Percentiles rank a stretch among this genome's conserved stretches.
These are phyloP conservation scores for Talaromyces sp. DNA, from an alignment of 2,329 filamentous ascomycete genomes.

Conservation along the genomic window DNA sequence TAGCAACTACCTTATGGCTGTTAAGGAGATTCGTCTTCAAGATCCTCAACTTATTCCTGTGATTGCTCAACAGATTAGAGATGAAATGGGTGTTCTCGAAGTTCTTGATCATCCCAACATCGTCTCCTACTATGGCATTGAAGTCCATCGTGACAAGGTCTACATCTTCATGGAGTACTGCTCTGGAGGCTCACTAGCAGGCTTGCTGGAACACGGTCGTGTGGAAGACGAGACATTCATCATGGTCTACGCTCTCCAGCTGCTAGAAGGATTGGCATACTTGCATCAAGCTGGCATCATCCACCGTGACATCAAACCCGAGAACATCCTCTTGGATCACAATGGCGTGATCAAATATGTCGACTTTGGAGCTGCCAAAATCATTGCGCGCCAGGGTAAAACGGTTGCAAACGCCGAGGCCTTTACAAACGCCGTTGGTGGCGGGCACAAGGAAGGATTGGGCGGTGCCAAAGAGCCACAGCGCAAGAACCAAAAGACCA, in stretches of 20 bases:
- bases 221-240: conserved; percentile 98
- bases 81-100: conserved; percentile 96
- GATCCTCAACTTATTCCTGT: conserved; percentile 94
- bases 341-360: conserved; percentile 99
- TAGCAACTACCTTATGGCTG: conserved; percentile 93
- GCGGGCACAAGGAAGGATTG: conserved; percentile 28
- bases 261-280: conserved; percentile 90
- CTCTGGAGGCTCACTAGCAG: conserved; percentile 87
- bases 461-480: conserved; percentile 31
- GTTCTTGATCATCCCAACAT: conserved; percentile 96
- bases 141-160: conserved; percentile 97
- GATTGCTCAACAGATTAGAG: conserved; percentile 87
- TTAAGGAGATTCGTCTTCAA: conserved; percentile 96
- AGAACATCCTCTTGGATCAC: conserved; percentile 95
- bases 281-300: conserved; percentile 88
- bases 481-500: conserved; percentile 70
- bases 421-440: conserved; percentile 46
- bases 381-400: conserved; percentile 89
- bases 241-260: conserved; percentile 91
- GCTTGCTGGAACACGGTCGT: conserved; percentile 85
- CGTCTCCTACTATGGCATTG: conserved; percentile 95
- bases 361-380: conserved; percentile 95
- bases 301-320: conserved; percentile 96
- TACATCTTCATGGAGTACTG: conserved; percentile 99
- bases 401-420: conserved; percentile 69